Evolutionary conservation across 352 stramenopile genomes (phyloP).

Genomic region (Pythium dissotocum): DNA sequence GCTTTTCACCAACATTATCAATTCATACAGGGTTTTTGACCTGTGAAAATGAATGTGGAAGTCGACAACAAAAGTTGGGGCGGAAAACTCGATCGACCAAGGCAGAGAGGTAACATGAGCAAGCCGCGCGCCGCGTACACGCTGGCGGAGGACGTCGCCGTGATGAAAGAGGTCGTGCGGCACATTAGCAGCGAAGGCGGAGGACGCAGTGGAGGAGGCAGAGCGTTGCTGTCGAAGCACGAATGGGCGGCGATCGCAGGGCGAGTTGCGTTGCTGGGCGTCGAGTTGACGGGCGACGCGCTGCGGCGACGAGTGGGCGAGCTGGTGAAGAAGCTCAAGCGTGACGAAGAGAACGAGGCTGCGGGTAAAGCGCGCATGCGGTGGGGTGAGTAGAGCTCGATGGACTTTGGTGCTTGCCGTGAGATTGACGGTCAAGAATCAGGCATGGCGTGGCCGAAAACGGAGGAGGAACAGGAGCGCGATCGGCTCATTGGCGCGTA

Average conservation of each 20-base stretch:
- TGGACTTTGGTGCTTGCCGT: not conserved
- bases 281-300: slow-evolving; percentile 4
- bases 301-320: slow-evolving; percentile 14
- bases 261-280: not conserved
- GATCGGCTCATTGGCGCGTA: slow-evolving; percentile 12
- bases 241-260: slow-evolving; percentile 1
- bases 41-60: slow-evolving; percentile 15
- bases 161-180: not conserved
- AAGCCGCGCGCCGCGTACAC: slow-evolving; percentile 18
- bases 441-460: slow-evolving; percentile 24
- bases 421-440: not conserved
- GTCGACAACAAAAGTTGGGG: not conserved
- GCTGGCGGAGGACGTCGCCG: not conserved
- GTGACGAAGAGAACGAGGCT: not conserved
- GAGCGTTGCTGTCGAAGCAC: not conserved
- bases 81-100: not conserved
- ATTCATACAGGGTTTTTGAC: not conserved
- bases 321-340: slow-evolving; percentile 17
- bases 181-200: not conserved
- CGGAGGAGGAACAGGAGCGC: slow-evolving; percentile 15
- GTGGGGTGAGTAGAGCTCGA: slow-evolving; percentile 13
- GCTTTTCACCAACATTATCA: not conserved
- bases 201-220: not conserved
- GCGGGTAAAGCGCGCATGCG: slow-evolving; percentile 10
- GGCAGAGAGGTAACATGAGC: not conserved